Conservation (phyloP, 2,329 filamentous ascomycete genomes). For the Diaporthe australafricana region DNA sequence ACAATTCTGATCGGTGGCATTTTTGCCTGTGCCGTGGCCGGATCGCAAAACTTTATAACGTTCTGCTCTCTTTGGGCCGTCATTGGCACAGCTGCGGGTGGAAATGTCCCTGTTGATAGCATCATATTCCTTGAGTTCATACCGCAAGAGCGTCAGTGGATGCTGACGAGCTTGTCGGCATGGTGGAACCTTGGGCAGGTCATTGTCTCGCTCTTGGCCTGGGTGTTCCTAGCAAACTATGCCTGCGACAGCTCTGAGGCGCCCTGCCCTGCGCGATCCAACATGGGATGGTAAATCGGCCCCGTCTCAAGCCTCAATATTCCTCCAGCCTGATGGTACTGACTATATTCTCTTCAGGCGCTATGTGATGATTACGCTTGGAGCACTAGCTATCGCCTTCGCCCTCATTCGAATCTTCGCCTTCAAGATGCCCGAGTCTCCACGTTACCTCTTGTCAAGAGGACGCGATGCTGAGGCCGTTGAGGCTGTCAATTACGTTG, state of each 20-base stretch:
- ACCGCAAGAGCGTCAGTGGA: conserved; percentile 59
- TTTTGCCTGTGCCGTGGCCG: conserved; percentile 69
- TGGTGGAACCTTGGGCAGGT: conserved; percentile 67
- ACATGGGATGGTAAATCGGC: conserved; percentile 58
- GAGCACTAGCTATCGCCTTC: conserved; percentile 55
- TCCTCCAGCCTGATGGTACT: background rate
- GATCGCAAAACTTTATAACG: conserved; percentile 67
- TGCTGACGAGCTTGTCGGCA: conserved; percentile 57
- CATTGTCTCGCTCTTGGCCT: conserved; percentile 56
- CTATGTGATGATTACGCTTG: conserved; percentile 58
- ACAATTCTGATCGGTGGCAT: conserved; percentile 59
- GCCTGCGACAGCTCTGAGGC: conserved; percentile 50
- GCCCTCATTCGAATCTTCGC: conserved; percentile 57
- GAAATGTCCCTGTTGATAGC: conserved; percentile 63
- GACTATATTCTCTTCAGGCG: conserved; percentile 42
- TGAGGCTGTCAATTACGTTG: conserved; percentile 59
- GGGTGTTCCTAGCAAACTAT: conserved; percentile 55
- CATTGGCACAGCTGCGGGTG: conserved; percentile 55
- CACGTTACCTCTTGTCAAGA: conserved; percentile 57
- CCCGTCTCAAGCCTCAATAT: no score
- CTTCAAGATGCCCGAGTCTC: conserved; percentile 61
- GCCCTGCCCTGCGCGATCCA: conserved; percentile 53
- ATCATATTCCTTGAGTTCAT: conserved; percentile 65
- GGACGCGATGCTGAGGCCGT: conserved; percentile 60
- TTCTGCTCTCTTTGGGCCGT: conserved; percentile 67